A percentile compares a stretch with the other conserved stretches of the same genome.
Evolutionary conservation across 2,329 filamentous ascomycete genomes (phyloP).

Genomic region (Helotiales sp.): DNA sequence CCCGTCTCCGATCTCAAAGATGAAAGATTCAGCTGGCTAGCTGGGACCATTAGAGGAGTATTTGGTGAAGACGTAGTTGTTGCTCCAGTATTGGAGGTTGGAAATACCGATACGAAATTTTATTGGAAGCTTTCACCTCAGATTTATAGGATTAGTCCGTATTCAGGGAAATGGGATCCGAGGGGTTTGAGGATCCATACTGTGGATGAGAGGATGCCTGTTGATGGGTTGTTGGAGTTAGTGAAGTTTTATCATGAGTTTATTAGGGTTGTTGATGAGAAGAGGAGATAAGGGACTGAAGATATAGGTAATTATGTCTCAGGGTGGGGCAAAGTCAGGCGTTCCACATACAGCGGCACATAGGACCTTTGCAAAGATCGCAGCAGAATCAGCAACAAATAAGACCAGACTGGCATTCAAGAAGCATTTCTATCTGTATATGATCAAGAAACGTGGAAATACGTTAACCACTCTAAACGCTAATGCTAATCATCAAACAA

Average conservation of each 20-base stretch:
- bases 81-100: conserved; percentile 24
- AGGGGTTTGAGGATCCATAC: conserved; percentile 35
- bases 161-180: conserved; percentile 33
- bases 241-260: conserved; percentile 35
- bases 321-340: no score
- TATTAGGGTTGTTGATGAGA: conserved; percentile 33
- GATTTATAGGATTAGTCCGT: conserved; percentile 42
- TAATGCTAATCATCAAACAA: no score
- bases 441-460: no score
- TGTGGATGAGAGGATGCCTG: conserved; percentile 37
- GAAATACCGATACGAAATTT: conserved; percentile 30
- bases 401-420: no score
- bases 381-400: no score
- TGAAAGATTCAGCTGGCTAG: conserved; percentile 15
- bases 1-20: conserved; percentile 37
- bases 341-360: no score
- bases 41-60: conserved; percentile 23
- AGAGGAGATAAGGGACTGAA: no score
- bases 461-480: no score
- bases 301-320: no score
- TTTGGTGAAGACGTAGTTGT: conserved; percentile 26
- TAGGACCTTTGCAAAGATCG: no score
- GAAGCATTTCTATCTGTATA: no score
- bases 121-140: conserved; percentile 38
- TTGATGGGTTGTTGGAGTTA: conserved; percentile 33